Base-by-base conservation (phyloP, 1,139 yeast species). In the Geotrichum armillariae region DNA sequence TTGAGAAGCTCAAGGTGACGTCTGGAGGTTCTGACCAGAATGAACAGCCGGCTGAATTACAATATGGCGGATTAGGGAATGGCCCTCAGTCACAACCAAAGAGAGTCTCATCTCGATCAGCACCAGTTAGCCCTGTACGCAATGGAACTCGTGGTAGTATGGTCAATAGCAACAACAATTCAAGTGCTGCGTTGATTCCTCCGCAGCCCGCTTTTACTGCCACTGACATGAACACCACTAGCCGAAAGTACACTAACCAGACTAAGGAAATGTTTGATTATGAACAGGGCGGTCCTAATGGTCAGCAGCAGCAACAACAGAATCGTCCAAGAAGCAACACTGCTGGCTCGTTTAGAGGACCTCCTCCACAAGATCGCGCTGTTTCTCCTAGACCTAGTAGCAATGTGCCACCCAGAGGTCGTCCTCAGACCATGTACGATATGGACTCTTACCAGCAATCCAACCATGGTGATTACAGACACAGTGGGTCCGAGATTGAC, bases 1-100 rank as follows among this genome's bases (percentile, higher is more conserved):
- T 85, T 47, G 87, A 83, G 60, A 84, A 82, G 58, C 73, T 85
- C 60, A 83, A 82, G 60, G 68, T 77, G 18, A 58, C 60, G 7
- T 22, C 49, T 8, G 44, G 48, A 9, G 40, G 40, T n/a, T 17
- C 51, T 7, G 18, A 16, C 3, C 41, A 34, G 16, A 16, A 29
- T 14, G 40, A 16, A 12, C 45, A 25, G 32, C 27, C 33, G 9
- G 43, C 25, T 6, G 39, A 40, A 7, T 21, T 41, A 16, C 43
- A 52, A 32, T 52, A 50, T 22, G 56, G 57, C n/a, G 41, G 36
- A 7, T 40, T 53, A 14, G 49, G 41, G 5, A 43, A 38, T 25
- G 47, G 53, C 18, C 33, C 48, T 9, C 50, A 22, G 14, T 29
- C 47, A 5, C 46, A 46, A 40, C 50, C 50, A 31, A 39, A 46